phyloP scores from a whole-genome alignment of 495 filamentous ascomycete genomes.

The Chaetomium tenue region DNA sequence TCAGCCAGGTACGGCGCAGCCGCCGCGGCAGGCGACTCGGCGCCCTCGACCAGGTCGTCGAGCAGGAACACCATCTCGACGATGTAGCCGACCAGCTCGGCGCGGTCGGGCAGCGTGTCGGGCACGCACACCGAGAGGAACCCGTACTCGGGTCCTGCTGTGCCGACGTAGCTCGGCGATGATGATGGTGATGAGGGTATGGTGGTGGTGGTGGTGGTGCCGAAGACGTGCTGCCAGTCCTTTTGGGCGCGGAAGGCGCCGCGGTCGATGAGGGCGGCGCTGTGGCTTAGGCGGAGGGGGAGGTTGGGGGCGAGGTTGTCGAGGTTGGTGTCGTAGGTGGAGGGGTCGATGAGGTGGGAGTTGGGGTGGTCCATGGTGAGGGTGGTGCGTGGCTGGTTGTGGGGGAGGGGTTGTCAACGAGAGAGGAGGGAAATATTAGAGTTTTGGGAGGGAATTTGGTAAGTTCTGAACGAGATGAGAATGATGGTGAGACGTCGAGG shows the following conservation, averaged over 20 bases:
- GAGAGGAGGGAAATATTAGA: background rate
- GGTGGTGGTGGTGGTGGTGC: too few relatives aligned
- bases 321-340: background rate
- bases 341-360: constrained; percentile 9
- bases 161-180: background rate
- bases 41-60: constrained; percentile 4
- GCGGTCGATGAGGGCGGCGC: constrained; percentile 8
- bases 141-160: constrained; percentile 7
- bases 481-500: too few relatives aligned
- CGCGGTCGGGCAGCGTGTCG: constrained; percentile 4
- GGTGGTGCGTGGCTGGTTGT: background rate
- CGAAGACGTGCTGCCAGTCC: constrained; percentile 14
- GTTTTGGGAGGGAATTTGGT: background rate
- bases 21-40: background rate
- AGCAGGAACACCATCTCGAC: background rate
- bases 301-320: constrained; percentile 7
- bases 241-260: constrained; percentile 17
- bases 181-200: too few relatives aligned
- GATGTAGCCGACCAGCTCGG: constrained; percentile 15
- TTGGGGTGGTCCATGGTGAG: background rate
- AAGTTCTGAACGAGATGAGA: too few relatives aligned
- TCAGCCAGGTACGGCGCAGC: background rate
- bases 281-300: constrained; percentile 10
- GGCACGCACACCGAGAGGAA: background rate
- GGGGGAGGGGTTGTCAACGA: background rate